Percentiles rank a stretch among this genome's conserved stretches.
These are phyloP conservation scores for Pseudozyma sp. DNA, from an alignment of 1,284 basidiomycete genomes.

Conservation along the genomic window DNA sequence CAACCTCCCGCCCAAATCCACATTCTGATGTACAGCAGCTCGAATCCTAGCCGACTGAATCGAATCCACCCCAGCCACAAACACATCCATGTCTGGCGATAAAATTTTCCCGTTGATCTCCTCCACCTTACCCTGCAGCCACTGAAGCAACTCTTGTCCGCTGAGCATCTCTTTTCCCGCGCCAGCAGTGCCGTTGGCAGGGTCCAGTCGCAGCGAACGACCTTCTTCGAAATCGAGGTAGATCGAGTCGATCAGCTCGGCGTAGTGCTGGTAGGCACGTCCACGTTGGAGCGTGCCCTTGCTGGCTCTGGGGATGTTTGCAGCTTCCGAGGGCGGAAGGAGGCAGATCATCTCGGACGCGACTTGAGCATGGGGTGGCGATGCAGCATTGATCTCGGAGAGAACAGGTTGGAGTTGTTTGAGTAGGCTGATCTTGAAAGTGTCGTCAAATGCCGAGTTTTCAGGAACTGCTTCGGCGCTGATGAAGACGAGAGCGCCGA, in stretches of 20 bases:
- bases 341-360: slow-evolving; percentile 46
- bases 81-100: slow-evolving; percentile 39
- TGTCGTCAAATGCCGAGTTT: slow-evolving; percentile 9
- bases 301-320: slow-evolving; percentile 47
- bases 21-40: slow-evolving; percentile 42
- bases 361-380: slow-evolving; percentile 48
- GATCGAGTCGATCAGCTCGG: slow-evolving; percentile 30
- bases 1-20: slow-evolving; percentile 20
- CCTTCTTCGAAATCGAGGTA: slow-evolving; percentile 56
- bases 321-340: slow-evolving; percentile 16
- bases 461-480: slow-evolving; percentile 10
- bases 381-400: slow-evolving; percentile 28
- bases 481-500: slow-evolving; percentile 53
- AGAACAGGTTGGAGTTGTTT: slow-evolving; percentile 28
- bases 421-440: slow-evolving; percentile 17
- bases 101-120: slow-evolving; percentile 19
- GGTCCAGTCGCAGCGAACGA: slow-evolving; percentile 17
- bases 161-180: slow-evolving; percentile 8
- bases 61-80: slow-evolving; percentile 54
- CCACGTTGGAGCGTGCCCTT: slow-evolving; percentile 58
- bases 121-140: slow-evolving; percentile 28
- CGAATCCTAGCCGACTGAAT: slow-evolving; percentile 52
- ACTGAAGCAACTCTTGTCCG: slow-evolving; percentile 16
- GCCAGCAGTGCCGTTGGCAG: background rate
- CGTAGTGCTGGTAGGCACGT: slow-evolving; percentile 41